Evolutionary conservation across 2,329 filamentous ascomycete species (phyloP).

Genomic region (Penicillium verrucosum): DNA sequence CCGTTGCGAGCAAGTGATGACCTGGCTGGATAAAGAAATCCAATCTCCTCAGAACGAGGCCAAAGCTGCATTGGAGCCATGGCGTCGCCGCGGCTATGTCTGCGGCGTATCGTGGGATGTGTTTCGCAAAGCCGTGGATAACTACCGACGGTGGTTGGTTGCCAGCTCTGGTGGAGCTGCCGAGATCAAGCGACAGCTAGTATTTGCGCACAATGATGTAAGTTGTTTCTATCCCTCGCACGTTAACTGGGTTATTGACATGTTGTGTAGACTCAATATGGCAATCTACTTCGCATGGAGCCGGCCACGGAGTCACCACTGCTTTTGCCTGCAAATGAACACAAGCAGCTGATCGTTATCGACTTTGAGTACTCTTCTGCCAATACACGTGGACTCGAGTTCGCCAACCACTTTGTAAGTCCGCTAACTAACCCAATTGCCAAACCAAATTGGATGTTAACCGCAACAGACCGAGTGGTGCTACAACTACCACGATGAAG

Average conservation of each 20-base stretch:
- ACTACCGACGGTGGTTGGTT: conserved; percentile 72
- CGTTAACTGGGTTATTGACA: conserved; percentile 22
- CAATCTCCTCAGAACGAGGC: conserved; percentile 44
- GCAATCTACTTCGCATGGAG: conserved; percentile 84
- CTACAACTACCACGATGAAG: conserved; percentile 87
- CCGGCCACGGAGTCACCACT: conserved; percentile 73
- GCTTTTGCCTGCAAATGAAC: conserved; percentile 82
- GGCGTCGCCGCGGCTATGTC: conserved; percentile 70
- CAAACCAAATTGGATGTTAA: conserved; percentile 10
- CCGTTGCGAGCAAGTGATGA: conserved; percentile 52
- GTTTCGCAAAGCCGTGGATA: conserved; percentile 71
- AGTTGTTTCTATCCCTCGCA: conserved; percentile 42
- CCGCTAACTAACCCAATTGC: background rate
- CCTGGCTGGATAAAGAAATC: conserved; percentile 58
- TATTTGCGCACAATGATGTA: conserved; percentile 98
- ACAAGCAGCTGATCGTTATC: conserved; percentile 95
- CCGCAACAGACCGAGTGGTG: conserved; percentile 74
- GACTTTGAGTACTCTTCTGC: conserved; percentile 97
- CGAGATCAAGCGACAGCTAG: conserved; percentile 68
- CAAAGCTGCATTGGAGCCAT: conserved; percentile 50
- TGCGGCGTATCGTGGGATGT: conserved; percentile 79
- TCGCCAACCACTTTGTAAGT: conserved; percentile 89
- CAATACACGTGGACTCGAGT: conserved; percentile 81
- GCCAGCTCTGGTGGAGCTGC: conserved; percentile 65
- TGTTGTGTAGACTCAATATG: conserved; percentile 78